These are phyloP conservation scores for Leishmania guyanensis DNA, from an alignment of 208 protist genomes.

Conservation along the genomic window DNA sequence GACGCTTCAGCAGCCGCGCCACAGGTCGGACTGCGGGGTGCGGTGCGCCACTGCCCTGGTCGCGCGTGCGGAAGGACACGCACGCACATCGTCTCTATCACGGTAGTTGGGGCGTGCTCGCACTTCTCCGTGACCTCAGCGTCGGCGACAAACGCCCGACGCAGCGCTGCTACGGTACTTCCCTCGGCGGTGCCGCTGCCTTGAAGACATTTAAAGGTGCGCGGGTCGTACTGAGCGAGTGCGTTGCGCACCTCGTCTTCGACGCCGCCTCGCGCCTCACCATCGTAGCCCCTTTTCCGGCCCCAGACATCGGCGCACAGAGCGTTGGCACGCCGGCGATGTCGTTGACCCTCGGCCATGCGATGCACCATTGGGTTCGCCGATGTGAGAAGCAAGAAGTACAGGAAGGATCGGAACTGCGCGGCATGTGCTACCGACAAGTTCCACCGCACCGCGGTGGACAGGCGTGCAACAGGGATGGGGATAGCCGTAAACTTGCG, in stretches of 20 bases:
- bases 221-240: not conserved
- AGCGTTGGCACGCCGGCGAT: constrained; percentile 22
- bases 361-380: constrained; percentile 44
- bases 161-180: constrained; percentile 6
- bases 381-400: constrained; percentile 42
- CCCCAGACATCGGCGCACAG: constrained; percentile 11
- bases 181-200: constrained; percentile 13
- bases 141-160: constrained; percentile 5
- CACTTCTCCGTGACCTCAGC: not conserved
- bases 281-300: not conserved
- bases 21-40: not conserved
- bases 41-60: constrained; percentile 1
- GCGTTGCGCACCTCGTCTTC: constrained; percentile 1
- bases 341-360: constrained; percentile 26
- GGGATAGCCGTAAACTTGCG: constrained; percentile 32
- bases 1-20: not conserved
- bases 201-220: constrained; percentile 16
- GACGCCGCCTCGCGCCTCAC: not conserved
- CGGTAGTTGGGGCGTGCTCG: not conserved
- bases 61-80: constrained; percentile 27
- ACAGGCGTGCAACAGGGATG: constrained; percentile 50
- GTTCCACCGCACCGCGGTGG: constrained; percentile 54
- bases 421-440: constrained; percentile 34
- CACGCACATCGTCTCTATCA: constrained; percentile 28
- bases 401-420: constrained; percentile 50